A percentile compares a stretch with the other conserved stretches of the same genome.
Conservation (phyloP, 1,284 basidiomycete genomes). For the Malassezia vespertilionis region DNA sequence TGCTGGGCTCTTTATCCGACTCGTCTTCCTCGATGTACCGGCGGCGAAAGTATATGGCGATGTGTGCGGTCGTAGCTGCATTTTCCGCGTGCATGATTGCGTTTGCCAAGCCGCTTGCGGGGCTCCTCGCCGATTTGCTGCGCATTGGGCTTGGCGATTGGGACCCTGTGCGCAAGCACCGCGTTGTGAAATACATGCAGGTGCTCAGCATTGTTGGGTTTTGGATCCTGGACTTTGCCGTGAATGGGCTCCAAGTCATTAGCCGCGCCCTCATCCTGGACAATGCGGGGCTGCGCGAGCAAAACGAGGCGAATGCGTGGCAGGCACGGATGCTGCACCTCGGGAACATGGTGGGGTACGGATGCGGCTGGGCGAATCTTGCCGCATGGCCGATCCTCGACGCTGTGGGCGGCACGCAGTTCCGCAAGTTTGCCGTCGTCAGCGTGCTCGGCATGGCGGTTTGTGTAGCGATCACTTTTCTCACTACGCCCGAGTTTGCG, state of each 20-base stretch:
- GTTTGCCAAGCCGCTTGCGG: conserved; percentile 67
- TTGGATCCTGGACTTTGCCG: conserved; percentile 83
- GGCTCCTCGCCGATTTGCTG: conserved; percentile 65
- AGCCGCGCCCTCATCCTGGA: conserved; percentile 83
- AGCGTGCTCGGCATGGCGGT: conserved; percentile 65
- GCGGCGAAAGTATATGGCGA: conserved; percentile 75
- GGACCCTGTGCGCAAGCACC: conserved; percentile 60
- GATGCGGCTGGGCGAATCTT: conserved; percentile 70
- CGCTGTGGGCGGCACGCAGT: conserved; percentile 81
- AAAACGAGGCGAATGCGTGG: conserved; percentile 93
- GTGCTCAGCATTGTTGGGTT: conserved; percentile 75
- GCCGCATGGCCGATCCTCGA: conserved; percentile 62
- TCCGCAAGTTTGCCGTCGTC: conserved; percentile 85
- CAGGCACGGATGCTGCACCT: conserved; percentile 58
- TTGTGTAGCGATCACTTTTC: conserved; percentile 79
- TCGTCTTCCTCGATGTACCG: conserved; percentile 70
- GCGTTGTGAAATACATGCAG: conserved; percentile 22
- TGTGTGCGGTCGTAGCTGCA: conserved; percentile 63
- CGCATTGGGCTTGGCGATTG: conserved; percentile 72
- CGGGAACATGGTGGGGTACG: conserved; percentile 40
- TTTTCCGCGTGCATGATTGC: conserved; percentile 72
- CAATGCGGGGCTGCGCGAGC: conserved; percentile 70
- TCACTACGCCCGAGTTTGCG: conserved; percentile 54
- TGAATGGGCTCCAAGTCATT: conserved; percentile 82
- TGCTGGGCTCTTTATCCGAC: conserved; percentile 89